Conservation (phyloP, 345 rosid species). For the Tarenaya hassleriana region DNA sequence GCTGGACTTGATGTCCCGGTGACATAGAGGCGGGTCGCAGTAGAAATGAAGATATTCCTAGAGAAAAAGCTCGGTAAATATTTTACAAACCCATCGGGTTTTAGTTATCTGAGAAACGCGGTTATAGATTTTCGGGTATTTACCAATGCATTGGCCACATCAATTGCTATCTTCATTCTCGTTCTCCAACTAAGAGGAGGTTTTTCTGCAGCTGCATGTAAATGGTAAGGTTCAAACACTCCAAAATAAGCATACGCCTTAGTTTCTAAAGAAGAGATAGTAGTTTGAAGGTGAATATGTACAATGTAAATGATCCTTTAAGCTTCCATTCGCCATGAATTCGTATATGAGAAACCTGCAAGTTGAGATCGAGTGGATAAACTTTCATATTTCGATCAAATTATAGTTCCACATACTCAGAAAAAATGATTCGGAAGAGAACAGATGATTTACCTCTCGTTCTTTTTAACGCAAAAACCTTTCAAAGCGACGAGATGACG, state of each 20-base stretch:
- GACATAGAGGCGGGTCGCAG: conserved; percentile 95
- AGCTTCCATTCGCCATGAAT: conserved; percentile 84
- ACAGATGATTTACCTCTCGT: conserved; percentile 51
- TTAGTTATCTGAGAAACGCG: not conserved
- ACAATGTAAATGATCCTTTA: conserved; percentile 88
- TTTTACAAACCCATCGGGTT: not conserved
- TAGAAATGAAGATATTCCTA: conserved; percentile 96
- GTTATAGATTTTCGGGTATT: conserved; percentile 18
- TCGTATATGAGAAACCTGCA: conserved; percentile 87
- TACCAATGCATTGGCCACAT: conserved; percentile 97
- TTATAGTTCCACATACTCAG: not conserved
- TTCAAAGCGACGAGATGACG: conserved; percentile 87
- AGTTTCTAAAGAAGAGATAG: not conserved
- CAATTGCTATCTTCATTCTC: conserved; percentile 83
- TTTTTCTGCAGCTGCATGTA: conserved; percentile 46
- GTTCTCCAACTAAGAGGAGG: conserved; percentile 74
- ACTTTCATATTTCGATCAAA: conserved; percentile 7
- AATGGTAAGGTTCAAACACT: conserved; percentile 11
- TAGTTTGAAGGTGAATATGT: conserved; percentile 27
- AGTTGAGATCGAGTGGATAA: conserved; percentile 15
- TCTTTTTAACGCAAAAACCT: conserved; percentile 75
- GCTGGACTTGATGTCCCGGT: conserved; percentile 94
- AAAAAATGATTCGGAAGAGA: conserved; percentile 1
- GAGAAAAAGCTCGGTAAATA: conserved; percentile 6
- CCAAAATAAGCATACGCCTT: not conserved